Conservation (phyloP, 257 asterid genomes). For the Lycium ferocissimum region DNA sequence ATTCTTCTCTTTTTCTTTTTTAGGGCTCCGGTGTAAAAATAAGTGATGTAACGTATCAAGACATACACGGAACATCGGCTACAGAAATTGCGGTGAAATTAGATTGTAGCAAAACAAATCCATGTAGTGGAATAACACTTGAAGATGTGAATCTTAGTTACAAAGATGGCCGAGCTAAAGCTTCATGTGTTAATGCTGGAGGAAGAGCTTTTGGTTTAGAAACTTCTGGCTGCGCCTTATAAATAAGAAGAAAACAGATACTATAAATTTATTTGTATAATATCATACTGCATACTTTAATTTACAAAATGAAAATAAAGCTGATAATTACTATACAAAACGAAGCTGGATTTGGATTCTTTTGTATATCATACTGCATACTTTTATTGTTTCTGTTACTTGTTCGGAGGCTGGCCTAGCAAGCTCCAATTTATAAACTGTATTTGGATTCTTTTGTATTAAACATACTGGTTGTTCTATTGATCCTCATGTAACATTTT, state of each 20-base stretch:
- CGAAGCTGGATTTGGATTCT: no score
- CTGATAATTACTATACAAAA: no score
- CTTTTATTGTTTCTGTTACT: no score
- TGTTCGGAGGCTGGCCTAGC: no score
- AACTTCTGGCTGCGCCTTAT: no score
- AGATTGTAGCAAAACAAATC: slow-evolving; percentile 2
- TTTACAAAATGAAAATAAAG: background rate
- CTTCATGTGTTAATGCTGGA: slow-evolving; percentile 28
- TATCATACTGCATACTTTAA: background rate
- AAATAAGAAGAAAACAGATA: no score
- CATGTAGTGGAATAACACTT: slow-evolving; percentile 21
- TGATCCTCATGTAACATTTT: no score
- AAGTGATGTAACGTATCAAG: slow-evolving; percentile 19
- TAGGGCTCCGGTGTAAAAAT: slow-evolving; percentile 25
- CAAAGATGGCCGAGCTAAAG: background rate
- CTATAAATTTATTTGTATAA: background rate
- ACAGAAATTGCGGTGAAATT: slow-evolving; percentile 20
- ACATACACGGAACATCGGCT: slow-evolving; percentile 31
- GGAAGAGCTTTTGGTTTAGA: slow-evolving; percentile 22
- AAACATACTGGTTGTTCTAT: no score
- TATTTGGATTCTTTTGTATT: no score
- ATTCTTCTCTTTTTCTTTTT: no score
- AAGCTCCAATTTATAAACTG: no score
- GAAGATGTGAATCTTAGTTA: slow-evolving; percentile 22
- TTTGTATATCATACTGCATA: no score